phyloP scores from a whole-genome alignment of 179 eudicot species.

The Drosera spatulata region DNA sequence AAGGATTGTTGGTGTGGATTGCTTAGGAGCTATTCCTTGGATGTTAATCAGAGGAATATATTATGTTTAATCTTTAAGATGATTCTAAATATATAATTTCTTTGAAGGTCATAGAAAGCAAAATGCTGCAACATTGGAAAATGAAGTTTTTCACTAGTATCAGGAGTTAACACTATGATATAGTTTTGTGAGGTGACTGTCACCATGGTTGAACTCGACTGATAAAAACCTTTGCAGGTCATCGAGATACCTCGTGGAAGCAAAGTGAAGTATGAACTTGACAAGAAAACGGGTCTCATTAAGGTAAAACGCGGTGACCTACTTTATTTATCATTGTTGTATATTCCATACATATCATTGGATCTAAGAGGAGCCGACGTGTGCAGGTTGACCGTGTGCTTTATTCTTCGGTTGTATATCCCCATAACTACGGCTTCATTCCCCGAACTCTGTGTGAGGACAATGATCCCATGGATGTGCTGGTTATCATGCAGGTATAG shows the following conservation, averaged over 20 bases:
- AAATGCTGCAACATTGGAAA: too few species aligned
- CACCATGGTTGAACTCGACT: neutral
- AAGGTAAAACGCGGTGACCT: slow-evolving; percentile 13
- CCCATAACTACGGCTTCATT: neutral
- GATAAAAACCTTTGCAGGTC: slow-evolving; percentile 9
- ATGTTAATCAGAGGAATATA: too few species aligned
- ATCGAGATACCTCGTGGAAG: slow-evolving; percentile 29
- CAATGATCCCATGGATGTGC: slow-evolving; percentile 30
- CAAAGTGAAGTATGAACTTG: slow-evolving; percentile 30
- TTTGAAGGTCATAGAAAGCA: too few species aligned
- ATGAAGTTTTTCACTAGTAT: too few species aligned
- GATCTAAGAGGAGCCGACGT: neutral
- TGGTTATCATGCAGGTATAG: slow-evolving; percentile 30
- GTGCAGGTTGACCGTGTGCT: slow-evolving; percentile 32
- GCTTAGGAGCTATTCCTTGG: too few species aligned
- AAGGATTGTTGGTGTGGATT: too few species aligned
- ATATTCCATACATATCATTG: neutral
- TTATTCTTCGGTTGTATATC: slow-evolving; percentile 30
- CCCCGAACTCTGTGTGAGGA: slow-evolving; percentile 37
- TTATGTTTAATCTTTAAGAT: too few species aligned
- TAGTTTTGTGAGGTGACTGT: neutral
- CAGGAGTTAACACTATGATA: neutral
- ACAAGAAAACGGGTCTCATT: slow-evolving; percentile 4
- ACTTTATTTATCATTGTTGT: neutral
- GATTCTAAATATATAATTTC: too few species aligned